Percentiles rank a stretch among this genome's conserved stretches.
phyloP scores from a whole-genome alignment of 495 filamentous ascomycete species.

The Aspergillus coremiiformis region DNA sequence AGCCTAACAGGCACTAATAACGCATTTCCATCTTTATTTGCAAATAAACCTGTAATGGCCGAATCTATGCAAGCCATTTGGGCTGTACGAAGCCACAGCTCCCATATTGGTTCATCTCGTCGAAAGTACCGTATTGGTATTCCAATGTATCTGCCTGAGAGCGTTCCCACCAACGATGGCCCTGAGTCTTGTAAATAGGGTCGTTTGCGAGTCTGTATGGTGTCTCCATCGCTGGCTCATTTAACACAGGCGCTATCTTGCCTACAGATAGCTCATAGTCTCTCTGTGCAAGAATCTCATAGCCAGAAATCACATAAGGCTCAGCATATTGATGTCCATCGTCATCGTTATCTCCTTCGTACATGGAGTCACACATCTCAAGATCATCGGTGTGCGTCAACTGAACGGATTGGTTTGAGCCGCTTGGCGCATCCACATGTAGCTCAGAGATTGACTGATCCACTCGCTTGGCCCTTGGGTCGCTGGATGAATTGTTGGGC shows the following conservation, averaged over 20 bases:
- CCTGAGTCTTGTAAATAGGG: constrained; percentile 47
- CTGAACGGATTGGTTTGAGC: neutral
- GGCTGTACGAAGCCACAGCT: constrained; percentile 1
- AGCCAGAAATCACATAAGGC: constrained; percentile 66
- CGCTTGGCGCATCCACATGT: neutral
- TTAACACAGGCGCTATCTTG: constrained; percentile 6
- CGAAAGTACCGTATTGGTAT: constrained; percentile 49
- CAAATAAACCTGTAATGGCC: neutral
- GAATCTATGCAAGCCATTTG: neutral
- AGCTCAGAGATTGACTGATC: neutral
- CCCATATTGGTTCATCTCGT: constrained; percentile 31
- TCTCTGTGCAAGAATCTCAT: constrained; percentile 47
- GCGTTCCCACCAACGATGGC: constrained; percentile 42
- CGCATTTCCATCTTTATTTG: neutral
- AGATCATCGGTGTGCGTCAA: constrained; percentile 37
- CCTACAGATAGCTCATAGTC: constrained; percentile 42
- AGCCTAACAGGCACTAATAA: too few species aligned
- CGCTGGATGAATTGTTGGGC: constrained; percentile 4
- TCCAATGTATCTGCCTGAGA: constrained; percentile 43
- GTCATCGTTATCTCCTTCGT: constrained; percentile 22
- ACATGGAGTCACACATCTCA: constrained; percentile 41
- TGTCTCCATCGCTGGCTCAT: constrained; percentile 33
- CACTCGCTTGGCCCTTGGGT: neutral
- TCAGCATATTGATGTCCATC: constrained; percentile 41
- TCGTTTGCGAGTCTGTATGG: constrained; percentile 51